These are phyloP conservation scores for Gossypium longicalyx DNA, from an alignment of 345 rosid species.

Conservation along the genomic window DNA sequence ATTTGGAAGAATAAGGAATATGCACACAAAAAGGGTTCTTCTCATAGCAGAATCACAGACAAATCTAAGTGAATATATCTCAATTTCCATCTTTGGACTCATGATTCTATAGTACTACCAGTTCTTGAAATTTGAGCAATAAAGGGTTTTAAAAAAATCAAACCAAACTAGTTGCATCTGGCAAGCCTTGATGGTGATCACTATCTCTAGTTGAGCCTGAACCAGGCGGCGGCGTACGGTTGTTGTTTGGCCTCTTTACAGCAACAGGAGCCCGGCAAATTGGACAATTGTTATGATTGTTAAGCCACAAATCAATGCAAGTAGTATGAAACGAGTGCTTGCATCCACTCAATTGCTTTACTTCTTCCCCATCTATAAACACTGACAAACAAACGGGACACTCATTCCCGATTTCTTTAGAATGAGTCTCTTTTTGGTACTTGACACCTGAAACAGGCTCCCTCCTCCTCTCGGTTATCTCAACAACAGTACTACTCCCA, in stretches of 20 bases:
- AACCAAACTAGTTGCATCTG: constrained; percentile 66
- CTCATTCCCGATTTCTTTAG: constrained; percentile 50
- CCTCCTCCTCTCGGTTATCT: not conserved
- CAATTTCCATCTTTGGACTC: not conserved
- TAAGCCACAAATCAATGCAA: constrained; percentile 69
- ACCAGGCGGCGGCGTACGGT: constrained; percentile 10
- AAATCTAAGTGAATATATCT: not conserved
- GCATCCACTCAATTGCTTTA: constrained; percentile 50
- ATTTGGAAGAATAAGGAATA: not conserved
- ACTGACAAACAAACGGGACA: constrained; percentile 69
- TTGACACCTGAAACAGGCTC: constrained; percentile 29
- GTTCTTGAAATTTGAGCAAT: not conserved
- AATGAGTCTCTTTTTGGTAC: constrained; percentile 40
- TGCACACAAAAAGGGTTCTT: not conserved
- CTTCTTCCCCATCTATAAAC: constrained; percentile 52
- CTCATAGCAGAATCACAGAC: not conserved
- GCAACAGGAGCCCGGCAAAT: constrained; percentile 63
- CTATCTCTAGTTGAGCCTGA: constrained; percentile 24
- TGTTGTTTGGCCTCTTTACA: constrained; percentile 33
- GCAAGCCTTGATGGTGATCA: constrained; percentile 63
- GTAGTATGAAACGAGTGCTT: constrained; percentile 66
- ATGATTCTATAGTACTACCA: not conserved
- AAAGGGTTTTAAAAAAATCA: constrained; percentile 24
- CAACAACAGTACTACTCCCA: not conserved
- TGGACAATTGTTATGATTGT: constrained; percentile 57